A percentile compares a stretch with the other conserved stretches of the same genome.
phyloP scores from a whole-genome alignment of 2,329 filamentous ascomycete genomes.

The Diaporthe sp. region DNA sequence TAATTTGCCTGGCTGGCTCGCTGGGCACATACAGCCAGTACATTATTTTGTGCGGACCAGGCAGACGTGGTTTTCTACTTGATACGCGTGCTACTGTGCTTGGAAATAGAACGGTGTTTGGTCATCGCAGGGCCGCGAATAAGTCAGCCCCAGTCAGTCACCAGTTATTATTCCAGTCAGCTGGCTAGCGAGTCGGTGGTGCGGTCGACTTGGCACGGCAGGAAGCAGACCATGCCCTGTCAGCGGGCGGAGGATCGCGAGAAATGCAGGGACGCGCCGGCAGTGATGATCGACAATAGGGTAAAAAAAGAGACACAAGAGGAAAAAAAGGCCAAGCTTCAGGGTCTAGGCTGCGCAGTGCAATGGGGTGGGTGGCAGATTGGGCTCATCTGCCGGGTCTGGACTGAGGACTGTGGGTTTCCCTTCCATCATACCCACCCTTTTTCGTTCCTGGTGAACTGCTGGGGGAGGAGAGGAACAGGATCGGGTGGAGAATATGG shows the following conservation, averaged over 20 bases:
- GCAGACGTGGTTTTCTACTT: neutral
- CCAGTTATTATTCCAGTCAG: neutral
- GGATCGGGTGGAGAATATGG: constrained; percentile 12
- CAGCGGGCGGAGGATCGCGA: constrained; percentile 1
- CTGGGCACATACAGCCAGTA: neutral
- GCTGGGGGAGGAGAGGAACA: neutral
- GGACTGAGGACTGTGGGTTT: neutral
- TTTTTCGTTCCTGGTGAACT: neutral
- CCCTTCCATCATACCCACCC: neutral
- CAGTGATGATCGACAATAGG: constrained; percentile 22
- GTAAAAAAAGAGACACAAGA: neutral
- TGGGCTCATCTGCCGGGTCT: constrained; percentile 16
- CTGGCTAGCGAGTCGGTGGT: neutral
- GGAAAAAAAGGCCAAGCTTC: constrained; percentile 14
- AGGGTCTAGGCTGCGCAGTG: neutral
- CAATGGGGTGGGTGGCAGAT: neutral
- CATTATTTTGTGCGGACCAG: neutral
- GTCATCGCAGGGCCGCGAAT: neutral
- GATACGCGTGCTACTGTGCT: neutral
- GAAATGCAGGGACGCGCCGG: constrained; percentile 7
- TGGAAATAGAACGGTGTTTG: neutral
- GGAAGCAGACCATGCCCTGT: constrained; percentile 4
- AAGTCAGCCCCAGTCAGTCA: no score
- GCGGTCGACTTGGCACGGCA: neutral
- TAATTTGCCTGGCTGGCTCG: neutral